phyloP scores from a whole-genome alignment of 495 filamentous ascomycete species.

The Annulohypoxylon stygium region DNA sequence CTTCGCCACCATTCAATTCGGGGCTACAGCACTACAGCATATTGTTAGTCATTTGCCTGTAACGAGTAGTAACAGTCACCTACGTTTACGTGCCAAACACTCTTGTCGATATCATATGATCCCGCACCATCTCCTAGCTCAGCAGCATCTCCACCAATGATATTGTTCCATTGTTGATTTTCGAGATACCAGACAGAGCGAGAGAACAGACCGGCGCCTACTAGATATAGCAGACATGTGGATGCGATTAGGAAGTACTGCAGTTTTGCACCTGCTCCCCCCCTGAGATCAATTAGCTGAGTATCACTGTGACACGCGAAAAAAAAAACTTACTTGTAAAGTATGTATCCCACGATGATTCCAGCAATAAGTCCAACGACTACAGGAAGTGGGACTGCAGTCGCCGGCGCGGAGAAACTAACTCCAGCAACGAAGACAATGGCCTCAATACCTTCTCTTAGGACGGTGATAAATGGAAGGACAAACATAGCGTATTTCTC shows the following conservation, averaged over 20 bases:
- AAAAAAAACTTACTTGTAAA: slow-evolving; percentile 76
- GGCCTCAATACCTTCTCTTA: slow-evolving; percentile 85
- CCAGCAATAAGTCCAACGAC: slow-evolving; percentile 76
- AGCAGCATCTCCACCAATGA: slow-evolving; percentile 77
- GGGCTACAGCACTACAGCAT: slow-evolving; percentile 78
- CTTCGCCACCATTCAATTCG: slow-evolving; percentile 73
- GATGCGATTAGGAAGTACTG: slow-evolving; percentile 85
- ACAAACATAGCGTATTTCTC: slow-evolving; percentile 87
- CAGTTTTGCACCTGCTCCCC: slow-evolving; percentile 69
- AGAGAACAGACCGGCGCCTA: slow-evolving; percentile 87
- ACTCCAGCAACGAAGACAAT: slow-evolving; percentile 88
- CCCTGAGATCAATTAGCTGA: slow-evolving; percentile 49
- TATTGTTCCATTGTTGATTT: slow-evolving; percentile 71
- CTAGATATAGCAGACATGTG: slow-evolving; percentile 86
- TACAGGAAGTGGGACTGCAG: slow-evolving; percentile 79
- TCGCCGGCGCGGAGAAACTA: slow-evolving; percentile 77
- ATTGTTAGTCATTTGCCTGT: slow-evolving; percentile 7
- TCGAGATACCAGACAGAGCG: slow-evolving; percentile 81
- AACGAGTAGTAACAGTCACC: slow-evolving; percentile 45
- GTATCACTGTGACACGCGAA: slow-evolving; percentile 10
- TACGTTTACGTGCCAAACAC: slow-evolving; percentile 93
- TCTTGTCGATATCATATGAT: slow-evolving; percentile 86
- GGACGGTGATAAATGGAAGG: slow-evolving; percentile 84
- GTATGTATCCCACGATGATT: slow-evolving; percentile 71
- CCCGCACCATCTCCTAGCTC: slow-evolving; percentile 84